Percentiles rank a stretch among this genome's conserved stretches.
These are phyloP conservation scores for Edaphochlamys debaryana DNA, from an alignment of 139 green algal genomes.

Conservation along the genomic window DNA sequence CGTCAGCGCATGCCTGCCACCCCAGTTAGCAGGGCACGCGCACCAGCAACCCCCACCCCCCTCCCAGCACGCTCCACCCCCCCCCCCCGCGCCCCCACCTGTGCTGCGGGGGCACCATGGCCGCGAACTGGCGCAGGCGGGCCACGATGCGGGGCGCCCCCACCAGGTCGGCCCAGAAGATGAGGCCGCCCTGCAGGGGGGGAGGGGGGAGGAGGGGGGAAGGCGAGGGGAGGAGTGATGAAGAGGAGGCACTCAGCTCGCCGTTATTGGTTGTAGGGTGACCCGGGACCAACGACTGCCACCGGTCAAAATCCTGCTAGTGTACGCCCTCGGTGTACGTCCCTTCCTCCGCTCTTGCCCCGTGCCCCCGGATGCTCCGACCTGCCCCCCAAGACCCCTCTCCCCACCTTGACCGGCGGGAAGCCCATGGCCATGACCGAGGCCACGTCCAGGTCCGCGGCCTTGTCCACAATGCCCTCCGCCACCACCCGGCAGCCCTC, in stretches of 20 bases:
- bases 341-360: neutral
- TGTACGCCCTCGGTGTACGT: too few relatives aligned
- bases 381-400: neutral
- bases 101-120: conserved; percentile 48
- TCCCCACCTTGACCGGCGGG: conserved; percentile 68
- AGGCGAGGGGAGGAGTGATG: neutral
- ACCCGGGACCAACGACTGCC: too few relatives aligned
- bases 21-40: too few relatives aligned
- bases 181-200: conserved; percentile 84
- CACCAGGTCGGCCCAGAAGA: conserved; percentile 92
- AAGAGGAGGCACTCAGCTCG: neutral
- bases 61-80: too few relatives aligned
- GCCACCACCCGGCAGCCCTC: conserved; percentile 83
- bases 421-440: conserved; percentile 98
- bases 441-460: conserved; percentile 95
- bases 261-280: too few relatives aligned
- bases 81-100: too few relatives aligned
- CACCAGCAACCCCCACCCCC: too few relatives aligned
- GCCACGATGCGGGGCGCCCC: conserved; percentile 68
- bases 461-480: conserved; percentile 96
- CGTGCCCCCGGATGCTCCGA: neutral
- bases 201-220: neutral
- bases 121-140: conserved; percentile 61
- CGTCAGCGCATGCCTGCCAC: too few relatives aligned
- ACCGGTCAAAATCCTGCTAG: too few relatives aligned